These are phyloP conservation scores for Sphagnurus paluster DNA, from an alignment of 1,284 basidiomycete species.

Conservation along the genomic window DNA sequence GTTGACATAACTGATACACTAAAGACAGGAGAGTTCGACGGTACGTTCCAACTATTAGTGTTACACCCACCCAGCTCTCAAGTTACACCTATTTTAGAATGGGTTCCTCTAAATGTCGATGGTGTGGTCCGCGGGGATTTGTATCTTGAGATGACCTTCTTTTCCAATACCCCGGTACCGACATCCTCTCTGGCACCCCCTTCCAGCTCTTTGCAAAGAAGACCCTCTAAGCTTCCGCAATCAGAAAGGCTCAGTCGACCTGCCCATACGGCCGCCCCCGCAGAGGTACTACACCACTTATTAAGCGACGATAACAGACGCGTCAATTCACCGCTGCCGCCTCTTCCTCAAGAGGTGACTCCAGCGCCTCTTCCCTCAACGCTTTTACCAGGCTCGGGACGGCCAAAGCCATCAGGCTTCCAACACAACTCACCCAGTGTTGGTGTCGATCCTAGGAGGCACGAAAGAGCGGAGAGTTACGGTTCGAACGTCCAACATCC, in stretches of 20 bases:
- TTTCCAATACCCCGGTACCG: conserved; percentile 57
- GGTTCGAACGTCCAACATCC: no score
- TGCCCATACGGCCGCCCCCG: conserved; percentile 6
- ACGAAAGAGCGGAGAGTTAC: no score
- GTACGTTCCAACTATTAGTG: conserved; percentile 46
- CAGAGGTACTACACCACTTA: conserved; percentile 14
- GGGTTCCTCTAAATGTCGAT: conserved; percentile 59
- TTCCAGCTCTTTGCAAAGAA: conserved; percentile 15
- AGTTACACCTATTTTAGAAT: conserved; percentile 45
- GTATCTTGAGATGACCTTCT: conserved; percentile 82
- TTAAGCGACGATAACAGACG: conserved; percentile 11
- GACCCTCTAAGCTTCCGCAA: conserved; percentile 28
- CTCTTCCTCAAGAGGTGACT: conserved; percentile 32
- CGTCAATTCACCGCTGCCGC: conserved; percentile 26
- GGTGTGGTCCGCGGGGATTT: conserved; percentile 63
- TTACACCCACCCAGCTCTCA: neutral
- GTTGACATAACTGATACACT: conserved; percentile 69
- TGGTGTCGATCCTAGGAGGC: no score
- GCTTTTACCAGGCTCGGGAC: conserved; percentile 24
- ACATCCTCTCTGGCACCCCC: conserved; percentile 9
- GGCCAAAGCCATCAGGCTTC: conserved; percentile 1
- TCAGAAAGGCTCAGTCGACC: conserved; percentile 26
- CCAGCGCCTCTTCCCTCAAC: conserved; percentile 22
- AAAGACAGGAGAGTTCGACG: conserved; percentile 74
- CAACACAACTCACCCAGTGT: no score